Evolutionary conservation across 225 moss, liverwort and hornwort species (phyloP), one percentile per base, ranked within the genome.

Genomic region (Thuidium tamariscinum): DNA sequence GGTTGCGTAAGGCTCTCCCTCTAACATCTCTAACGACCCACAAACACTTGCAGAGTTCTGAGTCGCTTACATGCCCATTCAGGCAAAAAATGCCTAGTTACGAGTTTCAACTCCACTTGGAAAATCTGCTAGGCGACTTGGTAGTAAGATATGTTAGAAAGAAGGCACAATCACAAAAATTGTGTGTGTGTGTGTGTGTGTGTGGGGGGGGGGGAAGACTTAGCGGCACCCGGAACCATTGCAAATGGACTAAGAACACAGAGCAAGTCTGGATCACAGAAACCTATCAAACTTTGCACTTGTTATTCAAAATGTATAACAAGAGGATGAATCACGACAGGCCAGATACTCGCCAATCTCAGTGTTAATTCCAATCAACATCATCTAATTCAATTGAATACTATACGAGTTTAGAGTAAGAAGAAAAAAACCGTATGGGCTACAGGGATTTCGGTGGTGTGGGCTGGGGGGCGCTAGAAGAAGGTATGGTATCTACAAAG

Each of bases 401-500:
- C 82, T 87, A 83, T 70, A 85, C 79, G 80, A 91, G 87, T 80
- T 57, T 60, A 54, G 86, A 63, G 88, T 88, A 69, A 76, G 83
- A 79, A 80, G 74, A 75, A 63, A 74, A 85, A 79, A 85, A 87
- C 87, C 85, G 81, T 61, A 83, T 48, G 69, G 51, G 60, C 88
- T 88, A 91, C 77, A 89, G 64, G 46, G 88, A 77, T 85, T 88
- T 86, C 67, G 89, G 89, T 59, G 90, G 92, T 74, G 92, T 91
- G 78, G 89, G 89, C 85, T 89, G 89, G 69, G 77, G 85, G 59
- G 80, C 77, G 63, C 86, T 87, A 34, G 88, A 92, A 82, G 87
- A 77, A 85, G 88, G 91, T 84, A 90, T 83, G 52, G 82, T 88
- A 92, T 93, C 92, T 91, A 92, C 87, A 88, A 96, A 96, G 59